Evolutionary conservation across 352 stramenopile genomes (phyloP), one percentile per base, ranked within the genome.

Genomic region (Phytophthora syringae): DNA sequence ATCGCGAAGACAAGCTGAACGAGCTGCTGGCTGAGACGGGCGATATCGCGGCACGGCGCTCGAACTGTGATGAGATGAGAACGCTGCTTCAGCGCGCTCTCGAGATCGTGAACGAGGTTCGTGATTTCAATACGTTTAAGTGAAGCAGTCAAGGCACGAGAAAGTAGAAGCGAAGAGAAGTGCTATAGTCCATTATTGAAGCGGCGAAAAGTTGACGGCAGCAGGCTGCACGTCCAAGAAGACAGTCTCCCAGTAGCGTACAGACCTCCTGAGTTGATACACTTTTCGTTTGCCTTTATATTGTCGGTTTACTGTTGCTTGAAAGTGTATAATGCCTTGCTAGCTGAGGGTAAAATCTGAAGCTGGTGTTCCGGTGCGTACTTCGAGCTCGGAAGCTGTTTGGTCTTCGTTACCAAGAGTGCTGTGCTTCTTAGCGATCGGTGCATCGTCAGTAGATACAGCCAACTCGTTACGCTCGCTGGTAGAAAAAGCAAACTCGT

Each of bases 71-170:
- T 63, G 97, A 99, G 82, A 99, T 99, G 96, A 92, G 90, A 47
- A 97, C 96, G 64, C 77, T 99, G 49, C 77, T 99, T 28, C 81
- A 97, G 32, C 98, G 96, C 62, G 97, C 97, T 21, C 74, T 99
- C 56, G 93, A 98, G 73, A 99, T 99, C 74, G 95, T 99, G 20
- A 99, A 99, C 75, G 97, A 99, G 82, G 97, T 99, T 57, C 86
- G 97, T 40, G 96, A 99, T 73, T 99, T 98, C 75, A 99, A 98
- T 77, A 98, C 94, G 49, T 98, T 98, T 72, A 98, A 97, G 76
- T 98, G 88, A 91, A 49, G 24, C 36, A 43, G 25, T 42, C 27
- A 47, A 63, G 32, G 15, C 52, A 30, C n/a, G 21, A 44, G n/a
- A n/a, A n/a, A n/a, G n/a, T n/a, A 60, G 44, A 61, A 66, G 34